A percentile compares a stretch with the other conserved stretches of the same genome.
Conservation (phyloP, 2,329 filamentous ascomycete genomes). For the Alternaria brassicae region DNA sequence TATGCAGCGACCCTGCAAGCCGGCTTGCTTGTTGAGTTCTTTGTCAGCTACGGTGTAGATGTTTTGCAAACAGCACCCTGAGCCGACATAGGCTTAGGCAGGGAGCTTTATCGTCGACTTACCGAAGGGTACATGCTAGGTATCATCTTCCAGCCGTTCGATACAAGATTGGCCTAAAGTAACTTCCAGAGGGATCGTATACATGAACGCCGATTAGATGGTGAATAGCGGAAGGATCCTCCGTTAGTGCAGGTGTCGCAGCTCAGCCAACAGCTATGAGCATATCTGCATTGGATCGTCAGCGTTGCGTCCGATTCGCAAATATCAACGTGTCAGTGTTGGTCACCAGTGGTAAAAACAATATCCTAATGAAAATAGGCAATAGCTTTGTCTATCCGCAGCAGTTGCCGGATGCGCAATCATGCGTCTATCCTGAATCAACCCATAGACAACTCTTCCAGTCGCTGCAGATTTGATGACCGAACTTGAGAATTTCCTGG, state of each 20-base stretch:
- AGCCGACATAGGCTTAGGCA: neutral
- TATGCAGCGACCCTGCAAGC: too few species aligned
- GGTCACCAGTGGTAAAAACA: neutral
- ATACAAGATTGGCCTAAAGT: neutral
- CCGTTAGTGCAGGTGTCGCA: neutral
- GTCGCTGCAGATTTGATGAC: neutral
- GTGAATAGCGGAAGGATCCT: neutral
- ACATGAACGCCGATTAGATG: neutral
- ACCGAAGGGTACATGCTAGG: neutral
- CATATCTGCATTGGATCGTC: neutral
- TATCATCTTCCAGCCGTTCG: neutral
- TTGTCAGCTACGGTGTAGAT: neutral
- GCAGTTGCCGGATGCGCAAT: neutral
- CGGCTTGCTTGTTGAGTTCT: too few species aligned
- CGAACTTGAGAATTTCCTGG: neutral
- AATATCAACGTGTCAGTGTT: neutral
- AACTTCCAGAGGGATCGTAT: neutral
- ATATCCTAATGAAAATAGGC: neutral
- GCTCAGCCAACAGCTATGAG: neutral
- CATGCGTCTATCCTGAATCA: neutral
- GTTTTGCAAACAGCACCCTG: neutral
- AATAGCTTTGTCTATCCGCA: neutral
- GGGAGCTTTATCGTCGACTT: neutral
- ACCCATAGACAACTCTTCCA: neutral
- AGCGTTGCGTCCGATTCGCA: neutral